A percentile compares a stretch with the other conserved stretches of the same genome.
Conservation (phyloP, 768 basidiomycete genomes). For the Hydnomerulius pinastri region DNA sequence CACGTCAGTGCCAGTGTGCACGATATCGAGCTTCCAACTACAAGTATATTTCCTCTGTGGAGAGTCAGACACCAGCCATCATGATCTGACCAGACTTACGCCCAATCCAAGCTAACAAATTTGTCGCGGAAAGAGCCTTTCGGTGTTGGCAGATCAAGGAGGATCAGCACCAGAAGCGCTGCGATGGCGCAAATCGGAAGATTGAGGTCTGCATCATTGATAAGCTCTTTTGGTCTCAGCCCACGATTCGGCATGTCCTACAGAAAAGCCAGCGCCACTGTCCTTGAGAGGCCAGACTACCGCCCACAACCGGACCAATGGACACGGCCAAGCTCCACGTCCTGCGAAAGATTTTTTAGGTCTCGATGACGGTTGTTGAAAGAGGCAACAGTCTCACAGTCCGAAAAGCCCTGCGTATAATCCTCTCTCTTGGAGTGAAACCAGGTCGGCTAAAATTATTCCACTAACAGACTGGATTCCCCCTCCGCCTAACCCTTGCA, state of each 20-base stretch:
- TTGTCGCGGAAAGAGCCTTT: slow-evolving; percentile 36
- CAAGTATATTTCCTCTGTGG: slow-evolving; percentile 42
- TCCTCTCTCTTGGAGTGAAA: slow-evolving; percentile 48
- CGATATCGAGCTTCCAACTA: slow-evolving; percentile 38
- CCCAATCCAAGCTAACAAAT: slow-evolving; percentile 43
- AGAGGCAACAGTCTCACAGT: slow-evolving; percentile 23
- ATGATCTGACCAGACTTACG: slow-evolving; percentile 29
- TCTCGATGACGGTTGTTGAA: background rate
- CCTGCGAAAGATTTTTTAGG: background rate
- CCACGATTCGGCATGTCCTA: slow-evolving; percentile 13
- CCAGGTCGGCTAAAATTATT: slow-evolving; percentile 48
- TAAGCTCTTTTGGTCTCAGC: background rate
- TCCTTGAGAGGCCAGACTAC: slow-evolving; percentile 30
- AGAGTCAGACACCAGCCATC: background rate
- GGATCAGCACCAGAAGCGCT: slow-evolving; percentile 25
- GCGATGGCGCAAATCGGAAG: slow-evolving; percentile 39
- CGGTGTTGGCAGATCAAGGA: slow-evolving; percentile 38
- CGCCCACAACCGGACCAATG: slow-evolving; percentile 39
- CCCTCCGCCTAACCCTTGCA: slow-evolving; percentile 45
- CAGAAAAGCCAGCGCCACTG: slow-evolving; percentile 47
- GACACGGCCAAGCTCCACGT: slow-evolving; percentile 39
- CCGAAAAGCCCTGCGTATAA: slow-evolving; percentile 38
- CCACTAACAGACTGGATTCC: slow-evolving; percentile 38
- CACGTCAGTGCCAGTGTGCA: slow-evolving; percentile 48
- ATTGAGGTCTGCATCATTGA: slow-evolving; percentile 36